Evolutionary conservation across 257 asterid species (phyloP), one percentile per base, ranked within the genome.

Genomic region (Anisodus tanguticus): DNA sequence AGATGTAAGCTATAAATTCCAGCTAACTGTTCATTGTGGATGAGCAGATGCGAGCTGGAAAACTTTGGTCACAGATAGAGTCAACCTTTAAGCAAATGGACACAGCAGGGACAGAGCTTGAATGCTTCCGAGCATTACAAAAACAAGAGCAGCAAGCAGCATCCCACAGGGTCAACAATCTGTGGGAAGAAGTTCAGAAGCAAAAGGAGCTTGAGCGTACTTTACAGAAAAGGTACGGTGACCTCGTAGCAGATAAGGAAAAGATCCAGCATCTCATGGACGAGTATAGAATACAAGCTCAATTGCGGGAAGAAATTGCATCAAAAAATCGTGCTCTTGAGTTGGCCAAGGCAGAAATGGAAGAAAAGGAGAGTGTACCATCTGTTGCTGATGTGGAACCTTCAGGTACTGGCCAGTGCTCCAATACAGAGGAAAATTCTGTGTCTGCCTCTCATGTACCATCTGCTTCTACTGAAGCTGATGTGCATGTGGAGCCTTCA

Each of bases 181-280:
- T 93, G 35, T 97, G 99, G 99, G 98, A 97, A 90, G 98, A 97
- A 90, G 98, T 92, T 71, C 98, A 97, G 93, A 97, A 95, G 87
- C 99, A 97, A 89, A 97, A 97, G 90, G 97, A 97, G 78, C 95
- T 97, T 0, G 99, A 97, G 89, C 90, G 86, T 51, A 88, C 83
- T 67, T 79, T 93, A 62, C 99, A 97, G 88, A 91, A 89, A 83
- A 90, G 92, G 39, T 95, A 93, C 17, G 97, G 97, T n/a, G 91
- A 88, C 89, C 91, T 91, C 47, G 53, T 88, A 80, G 86, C 87
- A 11, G 91, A 97, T 81, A 90, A 86, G 19, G 98, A 90, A 84
- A 93, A 89, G 85, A 79, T 90, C 70, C 91, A 90, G 83, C 88
- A 84, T 82, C 78, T 88, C 80, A 70, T 86, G 62, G 87, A 89